A percentile compares a stretch with the other conserved stretches of the same genome.
Conservation (phyloP, 2,329 filamentous ascomycete genomes). For the Proliferodiscus dingleyae region DNA sequence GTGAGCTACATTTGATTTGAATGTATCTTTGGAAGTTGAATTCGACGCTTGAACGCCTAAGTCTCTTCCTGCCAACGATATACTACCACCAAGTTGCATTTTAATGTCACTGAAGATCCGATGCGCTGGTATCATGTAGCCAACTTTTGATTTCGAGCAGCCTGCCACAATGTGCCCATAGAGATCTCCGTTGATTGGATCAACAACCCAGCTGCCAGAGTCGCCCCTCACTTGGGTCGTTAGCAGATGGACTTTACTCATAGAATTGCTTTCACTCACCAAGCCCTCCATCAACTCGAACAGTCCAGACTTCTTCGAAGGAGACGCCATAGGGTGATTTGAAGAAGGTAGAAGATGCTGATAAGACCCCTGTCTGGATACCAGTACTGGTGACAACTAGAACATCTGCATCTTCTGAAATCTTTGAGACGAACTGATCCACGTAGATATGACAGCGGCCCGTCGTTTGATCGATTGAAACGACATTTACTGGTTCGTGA, state of each 20-base stretch:
- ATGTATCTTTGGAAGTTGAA: no score
- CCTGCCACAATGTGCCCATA: slow-evolving; percentile 7
- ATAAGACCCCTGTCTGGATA: neutral
- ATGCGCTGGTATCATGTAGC: slow-evolving; percentile 2
- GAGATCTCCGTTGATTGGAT: neutral
- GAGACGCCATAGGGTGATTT: neutral
- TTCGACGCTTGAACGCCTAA: no score
- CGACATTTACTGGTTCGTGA: neutral
- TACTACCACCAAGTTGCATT: no score
- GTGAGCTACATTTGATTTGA: no score
- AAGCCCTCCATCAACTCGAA: neutral
- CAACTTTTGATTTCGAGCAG: neutral
- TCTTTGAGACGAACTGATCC: neutral
- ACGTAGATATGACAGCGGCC: no score
- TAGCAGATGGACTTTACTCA: no score
- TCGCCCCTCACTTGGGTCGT: neutral
- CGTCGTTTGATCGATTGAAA: neutral
- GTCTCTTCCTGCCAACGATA: no score
- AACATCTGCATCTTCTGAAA: neutral
- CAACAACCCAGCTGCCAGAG: slow-evolving; percentile 5
- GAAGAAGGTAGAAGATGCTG: neutral
- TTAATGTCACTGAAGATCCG: neutral
- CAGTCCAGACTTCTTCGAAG: slow-evolving; percentile 1
- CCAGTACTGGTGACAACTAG: neutral
- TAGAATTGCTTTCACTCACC: no score